Conservation (phyloP, 2,329 filamentous ascomycete species). For the Paramyrothecium sp. region DNA sequence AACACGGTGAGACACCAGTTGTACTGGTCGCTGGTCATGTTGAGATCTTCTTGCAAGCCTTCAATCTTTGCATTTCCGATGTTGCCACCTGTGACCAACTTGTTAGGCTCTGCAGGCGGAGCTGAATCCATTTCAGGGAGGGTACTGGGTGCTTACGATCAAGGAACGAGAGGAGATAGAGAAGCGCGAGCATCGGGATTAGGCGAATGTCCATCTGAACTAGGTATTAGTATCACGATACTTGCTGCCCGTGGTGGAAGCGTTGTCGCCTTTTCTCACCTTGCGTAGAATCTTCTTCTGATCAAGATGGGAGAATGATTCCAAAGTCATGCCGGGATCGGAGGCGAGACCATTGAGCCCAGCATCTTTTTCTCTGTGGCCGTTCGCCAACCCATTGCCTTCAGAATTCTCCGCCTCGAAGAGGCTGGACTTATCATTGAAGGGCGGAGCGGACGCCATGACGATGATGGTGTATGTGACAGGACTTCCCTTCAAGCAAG, state of each 20-base stretch:
- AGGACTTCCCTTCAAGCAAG: background rate
- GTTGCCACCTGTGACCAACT: slow-evolving; percentile 47
- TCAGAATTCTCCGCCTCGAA: slow-evolving; percentile 16
- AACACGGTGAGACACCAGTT: slow-evolving; percentile 71
- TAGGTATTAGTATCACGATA: background rate
- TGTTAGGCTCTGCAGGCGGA: background rate
- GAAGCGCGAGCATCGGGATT: slow-evolving; percentile 62
- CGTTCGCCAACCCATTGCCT: slow-evolving; percentile 6
- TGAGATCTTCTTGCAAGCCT: slow-evolving; percentile 48
- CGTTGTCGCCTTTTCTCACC: slow-evolving; percentile 22
- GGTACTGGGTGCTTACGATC: slow-evolving; percentile 42
- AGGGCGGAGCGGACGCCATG: slow-evolving; percentile 13
- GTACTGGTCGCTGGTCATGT: slow-evolving; percentile 66
- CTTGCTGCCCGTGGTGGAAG: background rate
- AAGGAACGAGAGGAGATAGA: slow-evolving; percentile 69
- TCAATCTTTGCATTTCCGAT: slow-evolving; percentile 67
- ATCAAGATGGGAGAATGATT: slow-evolving; percentile 23
- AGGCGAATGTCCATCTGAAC: slow-evolving; percentile 48
- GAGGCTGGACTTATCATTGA: slow-evolving; percentile 16
- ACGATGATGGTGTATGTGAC: background rate
- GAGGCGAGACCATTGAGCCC: slow-evolving; percentile 11
- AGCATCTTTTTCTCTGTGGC: slow-evolving; percentile 6
- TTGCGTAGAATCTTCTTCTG: slow-evolving; percentile 60
- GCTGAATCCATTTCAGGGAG: background rate
- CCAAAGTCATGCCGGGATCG: slow-evolving; percentile 15